Base-by-base conservation (phyloP, 208 protist genomes). In the Leishmania lainsoni region DNA sequence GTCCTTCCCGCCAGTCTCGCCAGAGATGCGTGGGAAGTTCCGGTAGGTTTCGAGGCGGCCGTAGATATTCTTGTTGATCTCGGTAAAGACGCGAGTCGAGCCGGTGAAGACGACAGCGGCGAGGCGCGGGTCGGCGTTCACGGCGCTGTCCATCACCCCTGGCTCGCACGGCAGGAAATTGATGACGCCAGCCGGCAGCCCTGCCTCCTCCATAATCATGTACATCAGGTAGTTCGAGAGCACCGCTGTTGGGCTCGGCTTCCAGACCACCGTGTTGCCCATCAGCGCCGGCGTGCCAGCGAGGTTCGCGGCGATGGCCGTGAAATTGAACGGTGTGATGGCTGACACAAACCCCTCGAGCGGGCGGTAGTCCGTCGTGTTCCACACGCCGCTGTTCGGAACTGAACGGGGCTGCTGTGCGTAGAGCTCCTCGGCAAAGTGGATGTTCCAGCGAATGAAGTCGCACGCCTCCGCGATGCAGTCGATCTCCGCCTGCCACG, bases 241-340 rank as follows among this genome's bases (percentile, higher is more conserved):
- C 14, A 99, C 89, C 16, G 98, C 95, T 35, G 91, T 96, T 39
- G 93, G 91, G 39, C 93, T 95, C 70, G 98, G 98, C 87, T 99
- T 99, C 98, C 98, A 99, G 26, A 99, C 78, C 3, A 98, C 93
- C 35, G 92, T 90, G 86, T 99, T 99, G 83, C 99, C 99, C 97
- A 99, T 99, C 76, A 99, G 85, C 80, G 98, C 98, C 26, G 99
- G 98, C 26, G 98, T 91, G 14, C 91, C 94, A 45, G 91, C 89
- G 39, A 99, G 91, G 90, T 99, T 99, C 17, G 89, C 92, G 32
- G 97, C 98, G 83, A 99, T 99, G 29, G 99, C 98, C n/a, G 96
- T 99, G 86, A 99, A 99, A 90, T 99, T 99, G 86, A 99, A 99
- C 20, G 99, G 99, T 42, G 98, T 96, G 74, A 99, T 96, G 71